Base-by-base conservation (phyloP, 352 stramenopile species). In the Thalassiosira gravida region DNA sequence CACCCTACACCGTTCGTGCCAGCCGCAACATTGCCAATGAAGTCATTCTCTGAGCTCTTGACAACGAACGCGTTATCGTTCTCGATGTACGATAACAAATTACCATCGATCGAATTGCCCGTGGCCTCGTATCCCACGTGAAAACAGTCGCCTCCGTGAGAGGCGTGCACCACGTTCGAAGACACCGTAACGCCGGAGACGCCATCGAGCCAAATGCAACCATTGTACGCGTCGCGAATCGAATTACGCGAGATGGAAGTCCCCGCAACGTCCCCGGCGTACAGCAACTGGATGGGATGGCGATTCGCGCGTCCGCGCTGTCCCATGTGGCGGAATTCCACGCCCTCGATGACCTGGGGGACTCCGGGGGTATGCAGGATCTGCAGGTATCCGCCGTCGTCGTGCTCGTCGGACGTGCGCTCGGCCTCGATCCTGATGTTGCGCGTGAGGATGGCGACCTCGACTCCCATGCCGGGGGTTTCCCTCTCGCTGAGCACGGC, bases 131-230 rank as follows among this genome's bases (percentile, higher is more conserved):
- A 52, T 14, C 68, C 71, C 47, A 85, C 46, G 42, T 74, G 76
- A 29, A 67, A 82, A 35, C 76, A 88, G 53, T 85, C 61, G 9
- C 78, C 78, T 50, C 52, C 16, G 46, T 22, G 6, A n/a, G 68
- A 80, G 29, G 82, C 55, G 61, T 77, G 42, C 22, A 73, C 82
- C 46, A 87, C 69, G 70, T 89, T 89, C 2, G 56, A 42, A 16
- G 67, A 52, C 32, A 89, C 63, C 9, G 67, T 81, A 20, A 64
- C 67, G 29, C 80, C 77, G 29, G 77, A 80, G 9, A 74, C 73
- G 13, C 82, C 82, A 30, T 89, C 72, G 35, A 89, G 61, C 0
- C 52, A 55, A 32, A 89, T 77, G 46, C 82, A 86, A 8, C 82
- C 64, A 29, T 73, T 46, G 32, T 39, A 11, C 32, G 32, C 5